phyloP scores from a whole-genome alignment of 2,329 filamentous ascomycete species.

The Trichoderma koningii region DNA sequence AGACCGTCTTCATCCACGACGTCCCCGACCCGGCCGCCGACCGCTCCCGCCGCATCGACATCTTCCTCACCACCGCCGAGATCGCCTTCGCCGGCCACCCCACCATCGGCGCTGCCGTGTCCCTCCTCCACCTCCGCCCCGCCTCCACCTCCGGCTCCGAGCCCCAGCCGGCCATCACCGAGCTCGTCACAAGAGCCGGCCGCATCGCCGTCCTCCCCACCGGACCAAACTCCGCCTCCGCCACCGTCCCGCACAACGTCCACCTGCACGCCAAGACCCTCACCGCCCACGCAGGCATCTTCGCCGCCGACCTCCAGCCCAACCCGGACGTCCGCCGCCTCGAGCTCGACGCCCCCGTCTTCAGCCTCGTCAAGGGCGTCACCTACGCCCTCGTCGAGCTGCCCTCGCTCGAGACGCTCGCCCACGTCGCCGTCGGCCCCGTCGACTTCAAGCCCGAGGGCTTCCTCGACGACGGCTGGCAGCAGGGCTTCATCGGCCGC shows the following conservation, averaged over 20 bases:
- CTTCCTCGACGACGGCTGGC: slow-evolving; percentile 59
- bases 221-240: slow-evolving; percentile 53
- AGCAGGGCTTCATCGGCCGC: slow-evolving; percentile 52
- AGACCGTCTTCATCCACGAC: slow-evolving; percentile 64
- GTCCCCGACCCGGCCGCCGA: slow-evolving; percentile 38
- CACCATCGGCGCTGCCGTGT: slow-evolving; percentile 58
- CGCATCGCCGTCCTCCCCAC: slow-evolving; percentile 50
- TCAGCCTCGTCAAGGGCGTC: slow-evolving; percentile 73
- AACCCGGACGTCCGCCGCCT: slow-evolving; percentile 38
- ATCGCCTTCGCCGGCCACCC: slow-evolving; percentile 66
- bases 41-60: slow-evolving; percentile 52
- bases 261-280: slow-evolving; percentile 57
- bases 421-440: slow-evolving; percentile 39
- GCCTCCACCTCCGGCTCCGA: background rate
- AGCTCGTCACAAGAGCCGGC: slow-evolving; percentile 59
- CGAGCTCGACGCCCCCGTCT: slow-evolving; percentile 50
- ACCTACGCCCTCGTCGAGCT: slow-evolving; percentile 69
- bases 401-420: slow-evolving; percentile 60
- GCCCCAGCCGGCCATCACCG: slow-evolving; percentile 36
- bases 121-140: slow-evolving; percentile 44
- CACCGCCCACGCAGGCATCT: slow-evolving; percentile 35
- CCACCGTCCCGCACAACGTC: slow-evolving; percentile 67
- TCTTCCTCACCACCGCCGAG: slow-evolving; percentile 58
- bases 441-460: slow-evolving; percentile 39
- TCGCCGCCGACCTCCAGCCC: slow-evolving; percentile 35